Evolutionary conservation across 2,329 filamentous ascomycete genomes (phyloP).

Genomic region (Penicillium sp.): DNA sequence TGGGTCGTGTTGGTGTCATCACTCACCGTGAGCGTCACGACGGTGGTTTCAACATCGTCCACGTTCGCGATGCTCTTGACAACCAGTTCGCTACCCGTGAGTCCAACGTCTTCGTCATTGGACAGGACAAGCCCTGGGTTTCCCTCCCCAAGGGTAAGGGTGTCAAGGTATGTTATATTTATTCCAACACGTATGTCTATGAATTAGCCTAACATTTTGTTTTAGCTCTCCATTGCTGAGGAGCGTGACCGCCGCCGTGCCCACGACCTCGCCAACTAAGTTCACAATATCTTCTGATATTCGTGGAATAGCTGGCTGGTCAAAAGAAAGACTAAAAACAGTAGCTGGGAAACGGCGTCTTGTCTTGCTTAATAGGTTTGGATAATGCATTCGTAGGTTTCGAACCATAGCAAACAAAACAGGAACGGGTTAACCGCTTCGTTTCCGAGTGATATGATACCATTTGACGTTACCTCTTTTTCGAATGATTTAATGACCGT

Average conservation of each 20-base stretch:
- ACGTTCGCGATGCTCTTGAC: constrained; percentile 87
- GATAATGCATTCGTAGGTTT: constrained; percentile 35
- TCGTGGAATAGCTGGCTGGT: constrained; percentile 18
- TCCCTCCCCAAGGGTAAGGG: constrained; percentile 99
- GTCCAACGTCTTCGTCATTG: constrained; percentile 99
- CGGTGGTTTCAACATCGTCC: constrained; percentile 99
- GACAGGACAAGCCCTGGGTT: constrained; percentile 98
- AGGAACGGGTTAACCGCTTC: constrained; percentile 25
- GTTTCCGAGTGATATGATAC: constrained; percentile 34
- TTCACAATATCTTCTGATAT: constrained; percentile 20
- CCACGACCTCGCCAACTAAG: constrained; percentile 54
- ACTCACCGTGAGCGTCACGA: constrained; percentile 99
- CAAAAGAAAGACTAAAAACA: constrained; percentile 32
- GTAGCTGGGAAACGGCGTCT: constrained; percentile 35
- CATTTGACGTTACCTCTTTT: constrained; percentile 29
- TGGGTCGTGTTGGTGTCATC: constrained; percentile 99
- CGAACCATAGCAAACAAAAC: constrained; percentile 35
- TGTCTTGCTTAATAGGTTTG: constrained; percentile 39
- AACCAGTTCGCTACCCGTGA: constrained; percentile 99
- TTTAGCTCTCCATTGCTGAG: constrained; percentile 88
- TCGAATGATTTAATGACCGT: constrained; percentile 28
- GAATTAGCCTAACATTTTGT: constrained; percentile 20
- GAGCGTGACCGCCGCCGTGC: constrained; percentile 97
- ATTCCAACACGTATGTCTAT: neutral
- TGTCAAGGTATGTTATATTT: constrained; percentile 67